Conservation (phyloP, 768 basidiomycete species). For the Leccinum variicolor region DNA sequence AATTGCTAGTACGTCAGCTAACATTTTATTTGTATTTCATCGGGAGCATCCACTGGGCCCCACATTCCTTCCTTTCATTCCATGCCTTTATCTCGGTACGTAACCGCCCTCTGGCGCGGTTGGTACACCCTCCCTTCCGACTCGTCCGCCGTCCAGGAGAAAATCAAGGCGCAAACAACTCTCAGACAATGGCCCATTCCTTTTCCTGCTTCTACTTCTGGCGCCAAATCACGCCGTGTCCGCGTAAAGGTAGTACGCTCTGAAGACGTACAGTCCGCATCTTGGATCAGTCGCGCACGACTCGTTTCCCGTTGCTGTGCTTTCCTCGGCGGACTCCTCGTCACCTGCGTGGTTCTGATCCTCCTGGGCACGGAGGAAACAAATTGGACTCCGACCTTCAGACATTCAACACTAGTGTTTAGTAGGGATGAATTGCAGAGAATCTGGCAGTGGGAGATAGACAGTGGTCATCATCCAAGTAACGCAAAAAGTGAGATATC, state of each 20-base stretch:
- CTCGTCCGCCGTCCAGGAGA: constrained; percentile 38
- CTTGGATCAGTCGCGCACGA: constrained; percentile 51
- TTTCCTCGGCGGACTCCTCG: constrained; percentile 49
- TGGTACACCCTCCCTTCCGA: constrained; percentile 5
- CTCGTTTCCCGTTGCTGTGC: constrained; percentile 51
- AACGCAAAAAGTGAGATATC: constrained; percentile 54
- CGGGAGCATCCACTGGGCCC: neutral
- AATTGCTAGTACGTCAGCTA: neutral
- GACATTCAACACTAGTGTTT: constrained; percentile 70
- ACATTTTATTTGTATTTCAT: neutral
- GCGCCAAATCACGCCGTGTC: constrained; percentile 49
- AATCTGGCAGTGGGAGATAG: constrained; percentile 94
- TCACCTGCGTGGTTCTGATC: constrained; percentile 42
- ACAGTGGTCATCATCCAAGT: constrained; percentile 87
- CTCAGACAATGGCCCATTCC: constrained; percentile 49
- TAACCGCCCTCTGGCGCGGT: constrained; percentile 8
- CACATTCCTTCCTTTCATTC: neutral
- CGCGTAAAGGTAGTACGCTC: constrained; percentile 58
- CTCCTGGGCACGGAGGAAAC: constrained; percentile 41
- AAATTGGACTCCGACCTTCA: constrained; percentile 34
- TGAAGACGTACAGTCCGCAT: constrained; percentile 34
- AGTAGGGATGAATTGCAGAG: constrained; percentile 67
- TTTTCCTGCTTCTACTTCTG: constrained; percentile 53
- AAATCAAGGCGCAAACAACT: constrained; percentile 30
- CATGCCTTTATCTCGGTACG: constrained; percentile 6